phyloP scores from a whole-genome alignment of 2,329 filamentous ascomycete genomes.

The Fusarium sp. region DNA sequence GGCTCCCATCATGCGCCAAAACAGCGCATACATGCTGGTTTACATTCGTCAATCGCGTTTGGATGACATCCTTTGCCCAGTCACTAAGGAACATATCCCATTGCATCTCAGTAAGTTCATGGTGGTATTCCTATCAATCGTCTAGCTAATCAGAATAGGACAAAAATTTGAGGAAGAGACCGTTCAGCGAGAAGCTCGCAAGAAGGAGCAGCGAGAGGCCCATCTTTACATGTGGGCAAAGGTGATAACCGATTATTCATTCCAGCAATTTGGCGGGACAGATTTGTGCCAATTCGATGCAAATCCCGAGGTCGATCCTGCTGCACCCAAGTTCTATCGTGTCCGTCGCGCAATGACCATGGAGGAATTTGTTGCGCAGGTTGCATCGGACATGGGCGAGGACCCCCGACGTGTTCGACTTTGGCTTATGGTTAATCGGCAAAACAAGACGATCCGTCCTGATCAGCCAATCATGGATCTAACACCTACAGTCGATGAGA shows the following conservation, averaged over 20 bases:
- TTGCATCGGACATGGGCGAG: constrained; percentile 78
- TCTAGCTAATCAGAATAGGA: constrained; percentile 60
- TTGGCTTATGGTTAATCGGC: constrained; percentile 98
- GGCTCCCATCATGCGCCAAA: constrained; percentile 72
- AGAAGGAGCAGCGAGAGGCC: constrained; percentile 92
- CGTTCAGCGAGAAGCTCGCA: constrained; percentile 78
- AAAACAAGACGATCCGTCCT: constrained; percentile 95
- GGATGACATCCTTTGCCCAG: constrained; percentile 84
- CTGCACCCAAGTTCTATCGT: constrained; percentile 79
- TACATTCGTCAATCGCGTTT: constrained; percentile 90
- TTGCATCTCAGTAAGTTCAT: constrained; percentile 76
- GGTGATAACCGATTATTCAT: constrained; percentile 85
- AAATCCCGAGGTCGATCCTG: constrained; percentile 73
- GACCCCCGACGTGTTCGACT: constrained; percentile 80
- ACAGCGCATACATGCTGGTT: constrained; percentile 98
- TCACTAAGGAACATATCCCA: constrained; percentile 84
- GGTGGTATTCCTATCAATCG: background rate
- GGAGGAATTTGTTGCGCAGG: constrained; percentile 76
- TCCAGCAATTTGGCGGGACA: constrained; percentile 83
- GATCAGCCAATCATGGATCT: constrained; percentile 87
- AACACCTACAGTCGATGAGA: constrained; percentile 82
- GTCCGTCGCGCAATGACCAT: constrained; percentile 82
- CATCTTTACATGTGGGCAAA: constrained; percentile 91
- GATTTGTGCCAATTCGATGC: constrained; percentile 81
- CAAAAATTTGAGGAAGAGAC: constrained; percentile 85